Percentiles rank a stretch among this genome's conserved stretches.
Evolutionary conservation across 345 rosid genomes (phyloP).

Genomic region (Theobroma cacao): DNA sequence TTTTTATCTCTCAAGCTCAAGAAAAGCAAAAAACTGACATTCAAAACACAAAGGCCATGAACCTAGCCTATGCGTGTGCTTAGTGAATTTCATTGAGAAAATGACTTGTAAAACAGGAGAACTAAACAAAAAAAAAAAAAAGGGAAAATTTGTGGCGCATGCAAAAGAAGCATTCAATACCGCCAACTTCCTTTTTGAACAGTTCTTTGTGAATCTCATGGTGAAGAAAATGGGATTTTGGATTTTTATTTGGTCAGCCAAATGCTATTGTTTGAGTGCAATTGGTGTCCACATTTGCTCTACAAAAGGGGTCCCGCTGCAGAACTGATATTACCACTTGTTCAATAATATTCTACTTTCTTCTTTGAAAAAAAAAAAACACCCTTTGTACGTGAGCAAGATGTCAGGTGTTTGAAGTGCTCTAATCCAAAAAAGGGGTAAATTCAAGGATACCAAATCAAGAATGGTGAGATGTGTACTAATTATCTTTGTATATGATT

Average conservation of each 20-base stretch:
- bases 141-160: constrained; percentile 19
- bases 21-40: neutral
- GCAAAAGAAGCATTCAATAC: constrained; percentile 13
- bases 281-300: neutral
- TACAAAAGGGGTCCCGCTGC: neutral
- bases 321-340: neutral
- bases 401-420: neutral
- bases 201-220: constrained; percentile 8
- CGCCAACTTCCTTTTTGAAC: neutral
- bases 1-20: neutral
- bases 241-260: neutral
- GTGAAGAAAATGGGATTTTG: neutral
- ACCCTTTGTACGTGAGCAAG: neutral
- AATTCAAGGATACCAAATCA: too few species aligned
- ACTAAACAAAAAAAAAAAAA: too few species aligned
- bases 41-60: neutral
- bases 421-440: too few species aligned
- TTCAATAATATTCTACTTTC: neutral
- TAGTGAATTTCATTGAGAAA: neutral
- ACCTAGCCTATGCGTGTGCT: neutral
- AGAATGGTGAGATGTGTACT: too few species aligned
- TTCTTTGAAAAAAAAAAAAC: neutral
- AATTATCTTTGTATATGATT: constrained; percentile 2
- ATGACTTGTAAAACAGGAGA: neutral
- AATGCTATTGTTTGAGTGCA: neutral